Conservation (phyloP, 306 rosid genomes). For the Prunus mira region DNA sequence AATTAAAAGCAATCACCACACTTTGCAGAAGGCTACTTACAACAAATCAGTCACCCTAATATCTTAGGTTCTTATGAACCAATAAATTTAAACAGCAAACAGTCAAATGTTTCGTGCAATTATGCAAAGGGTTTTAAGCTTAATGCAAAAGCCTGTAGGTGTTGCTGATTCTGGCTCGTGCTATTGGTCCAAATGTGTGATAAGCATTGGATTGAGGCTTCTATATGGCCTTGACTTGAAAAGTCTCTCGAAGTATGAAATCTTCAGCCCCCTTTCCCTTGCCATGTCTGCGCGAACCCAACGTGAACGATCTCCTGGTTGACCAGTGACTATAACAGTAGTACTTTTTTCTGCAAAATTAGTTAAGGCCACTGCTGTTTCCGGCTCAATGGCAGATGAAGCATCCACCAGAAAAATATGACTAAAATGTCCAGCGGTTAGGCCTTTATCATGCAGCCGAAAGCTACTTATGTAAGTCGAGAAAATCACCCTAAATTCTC, state of each 20-base stretch:
- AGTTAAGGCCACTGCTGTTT: slow-evolving; percentile 26
- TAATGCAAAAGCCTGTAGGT: neutral
- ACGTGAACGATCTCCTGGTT: slow-evolving; percentile 1
- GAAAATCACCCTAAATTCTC: slow-evolving; percentile 28
- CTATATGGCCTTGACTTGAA: neutral
- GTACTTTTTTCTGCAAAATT: slow-evolving; percentile 31
- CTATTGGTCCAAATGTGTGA: neutral
- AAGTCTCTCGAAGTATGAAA: slow-evolving; percentile 32
- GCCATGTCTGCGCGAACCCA: slow-evolving; percentile 30
- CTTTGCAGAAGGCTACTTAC: too few relatives aligned
- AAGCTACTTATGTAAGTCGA: slow-evolving; percentile 37
- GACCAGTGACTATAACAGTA: slow-evolving; percentile 30
- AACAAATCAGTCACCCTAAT: too few relatives aligned
- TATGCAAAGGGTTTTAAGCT: too few relatives aligned
- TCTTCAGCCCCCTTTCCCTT: slow-evolving; percentile 23
- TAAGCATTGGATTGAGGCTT: neutral
- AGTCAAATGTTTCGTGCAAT: too few relatives aligned
- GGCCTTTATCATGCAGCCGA: slow-evolving; percentile 26
- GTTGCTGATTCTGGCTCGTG: neutral
- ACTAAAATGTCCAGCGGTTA: slow-evolving; percentile 29
- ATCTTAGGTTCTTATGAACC: too few relatives aligned
- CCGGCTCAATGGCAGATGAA: slow-evolving; percentile 34
- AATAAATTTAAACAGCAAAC: too few relatives aligned
- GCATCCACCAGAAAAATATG: slow-evolving; percentile 38
- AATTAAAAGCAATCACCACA: too few relatives aligned